A percentile compares a stretch with the other conserved stretches of the same genome.
Conservation (phyloP, 1,284 basidiomycete genomes). For the Caloboletus inedulis region DNA sequence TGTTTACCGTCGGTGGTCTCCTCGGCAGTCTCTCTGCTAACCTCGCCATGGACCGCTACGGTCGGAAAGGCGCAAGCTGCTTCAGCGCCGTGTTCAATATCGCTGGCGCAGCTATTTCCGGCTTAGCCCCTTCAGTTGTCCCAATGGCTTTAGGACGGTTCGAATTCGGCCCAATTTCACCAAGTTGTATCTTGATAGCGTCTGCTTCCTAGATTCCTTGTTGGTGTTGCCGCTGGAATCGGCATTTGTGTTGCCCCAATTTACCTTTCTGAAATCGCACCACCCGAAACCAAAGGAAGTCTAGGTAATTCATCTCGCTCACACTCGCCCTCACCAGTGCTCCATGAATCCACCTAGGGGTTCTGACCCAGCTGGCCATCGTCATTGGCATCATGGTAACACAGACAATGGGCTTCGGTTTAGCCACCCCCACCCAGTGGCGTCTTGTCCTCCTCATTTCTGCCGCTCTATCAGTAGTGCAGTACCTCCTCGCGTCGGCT, state of each 20-base stretch:
- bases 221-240: conserved; percentile 79
- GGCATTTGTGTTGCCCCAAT: conserved; percentile 86
- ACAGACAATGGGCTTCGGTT: conserved; percentile 61
- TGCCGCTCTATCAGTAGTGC: conserved; percentile 52
- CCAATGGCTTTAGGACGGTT: conserved; percentile 70
- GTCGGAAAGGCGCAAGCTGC: conserved; percentile 62
- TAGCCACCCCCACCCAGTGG: conserved; percentile 69
- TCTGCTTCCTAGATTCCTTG: conserved; percentile 54
- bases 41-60: conserved; percentile 64
- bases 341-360: conserved; percentile 47
- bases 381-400: conserved; percentile 81
- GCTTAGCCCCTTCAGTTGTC: conserved; percentile 54
- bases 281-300: conserved; percentile 67
- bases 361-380: conserved; percentile 85
- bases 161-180: conserved; percentile 3
- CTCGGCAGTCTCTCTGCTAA: conserved; percentile 73
- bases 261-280: conserved; percentile 81
- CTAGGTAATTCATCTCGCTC: conserved; percentile 47
- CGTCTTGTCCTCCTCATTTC: conserved; percentile 72
- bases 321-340: neutral
- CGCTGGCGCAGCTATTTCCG: conserved; percentile 64
- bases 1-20: conserved; percentile 89
- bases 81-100: conserved; percentile 58
- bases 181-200: neutral
- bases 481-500: conserved; percentile 52